Evolutionary conservation across 805 yeast species (phyloP), one percentile per base, ranked within the genome.

Genomic region (Kodamaea kaohsiungensis): DNA sequence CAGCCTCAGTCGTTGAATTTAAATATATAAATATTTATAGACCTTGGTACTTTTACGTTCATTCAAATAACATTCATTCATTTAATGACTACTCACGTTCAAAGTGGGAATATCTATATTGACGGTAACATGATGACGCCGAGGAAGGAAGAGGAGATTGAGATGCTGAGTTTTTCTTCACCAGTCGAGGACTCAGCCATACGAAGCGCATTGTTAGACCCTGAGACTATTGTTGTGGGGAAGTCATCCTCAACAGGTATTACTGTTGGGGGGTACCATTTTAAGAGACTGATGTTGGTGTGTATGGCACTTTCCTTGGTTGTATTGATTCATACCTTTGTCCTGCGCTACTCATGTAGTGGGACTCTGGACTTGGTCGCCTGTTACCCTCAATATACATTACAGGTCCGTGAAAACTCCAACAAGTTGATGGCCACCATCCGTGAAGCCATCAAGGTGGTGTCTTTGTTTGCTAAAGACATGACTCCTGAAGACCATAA

Each of bases 401-500:
- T 82, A 18, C 74, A 74, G 47, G 66, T 77, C 43, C 64, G 67
- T 13, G 76, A 74, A 51, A 68, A 70, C 38, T 63, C 76, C 2
- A 58, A 62, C 51, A 33, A 62, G 70, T 9, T 62, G 67, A 60
- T 67, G 9, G 64, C 76, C 0, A 73, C 59, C 22, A 59, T 78
- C 7, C 65, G 71, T 49, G 82, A 78, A 52, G 77, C 77, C 10
- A 63, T 79, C 48, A 75, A 73, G 53, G 69, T 78, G 51, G 58
- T 80, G 27, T 75, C 83, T 5, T 76, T 74, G 56, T 66, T 78
- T 48, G 80, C 81, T 2, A 72, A 74, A 37, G 83, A 80, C 56
- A 68, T 80, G 48, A 52, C 56, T 43, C 53, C 50, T 5, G 25
- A 30, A 22, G 33, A 45, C 16, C 35, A 45, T 48, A 46, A 50